Evolutionary conservation across 2,329 filamentous ascomycete species (phyloP).

Genomic region (Aspergillus sp.): DNA sequence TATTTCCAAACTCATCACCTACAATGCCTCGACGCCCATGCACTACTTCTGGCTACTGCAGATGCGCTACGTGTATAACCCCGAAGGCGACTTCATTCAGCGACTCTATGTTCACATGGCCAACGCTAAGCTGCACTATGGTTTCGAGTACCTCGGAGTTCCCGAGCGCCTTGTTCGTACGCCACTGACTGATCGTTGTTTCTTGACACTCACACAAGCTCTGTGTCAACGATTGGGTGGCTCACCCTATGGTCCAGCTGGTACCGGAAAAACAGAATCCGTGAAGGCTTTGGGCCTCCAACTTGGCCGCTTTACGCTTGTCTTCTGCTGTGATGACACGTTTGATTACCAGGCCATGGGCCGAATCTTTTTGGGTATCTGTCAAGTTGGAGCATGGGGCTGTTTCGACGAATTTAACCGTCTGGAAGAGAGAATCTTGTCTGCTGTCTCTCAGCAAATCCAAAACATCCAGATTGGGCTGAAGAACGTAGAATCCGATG

Average conservation of each 20-base stretch:
- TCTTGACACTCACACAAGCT: constrained; percentile 94
- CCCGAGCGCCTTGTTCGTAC: constrained; percentile 95
- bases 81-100: constrained; percentile 76
- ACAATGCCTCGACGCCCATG: constrained; percentile 70
- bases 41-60: constrained; percentile 93
- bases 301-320: constrained; percentile 93
- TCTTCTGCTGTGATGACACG: constrained; percentile 99
- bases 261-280: constrained; percentile 98
- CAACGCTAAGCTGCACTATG: constrained; percentile 91
- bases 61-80: constrained; percentile 91
- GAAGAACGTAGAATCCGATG: constrained; percentile 77
- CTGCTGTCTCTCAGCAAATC: constrained; percentile 97
- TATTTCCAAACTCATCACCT: constrained; percentile 79
- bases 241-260: constrained; percentile 94
- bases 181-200: constrained; percentile 95
- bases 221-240: constrained; percentile 93
- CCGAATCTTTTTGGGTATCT: constrained; percentile 97
- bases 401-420: constrained; percentile 99
- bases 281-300: constrained; percentile 97
- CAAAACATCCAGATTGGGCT: constrained; percentile 98
- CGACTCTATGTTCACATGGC: constrained; percentile 94
- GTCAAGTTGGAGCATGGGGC: constrained; percentile 98
- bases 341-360: constrained; percentile 99
- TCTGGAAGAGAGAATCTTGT: constrained; percentile 94
- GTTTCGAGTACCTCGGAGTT: constrained; percentile 96